Evolutionary conservation across 2,329 filamentous ascomycete genomes (phyloP).

Genomic region (Cyanodermella asteris): DNA sequence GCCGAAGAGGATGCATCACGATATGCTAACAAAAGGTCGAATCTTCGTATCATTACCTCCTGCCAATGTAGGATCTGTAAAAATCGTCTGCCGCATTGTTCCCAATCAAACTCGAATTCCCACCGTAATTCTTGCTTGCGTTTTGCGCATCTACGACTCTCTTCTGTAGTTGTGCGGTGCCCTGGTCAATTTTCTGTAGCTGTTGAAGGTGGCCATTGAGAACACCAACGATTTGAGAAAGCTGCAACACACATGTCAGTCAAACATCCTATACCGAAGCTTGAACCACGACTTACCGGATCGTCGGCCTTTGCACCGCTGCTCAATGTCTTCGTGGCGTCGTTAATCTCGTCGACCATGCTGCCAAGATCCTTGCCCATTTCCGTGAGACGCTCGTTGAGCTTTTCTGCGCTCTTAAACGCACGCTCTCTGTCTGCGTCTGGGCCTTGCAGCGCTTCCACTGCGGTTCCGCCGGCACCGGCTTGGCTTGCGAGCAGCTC

Average conservation of each 20-base stretch:
- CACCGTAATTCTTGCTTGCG: constrained; percentile 36
- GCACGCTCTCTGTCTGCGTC: constrained; percentile 92
- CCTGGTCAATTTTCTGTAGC: constrained; percentile 80
- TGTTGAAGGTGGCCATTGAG: constrained; percentile 84
- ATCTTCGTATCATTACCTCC: constrained; percentile 29
- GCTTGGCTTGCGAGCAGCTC: constrained; percentile 64
- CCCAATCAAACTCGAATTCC: constrained; percentile 25
- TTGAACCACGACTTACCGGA: constrained; percentile 39
- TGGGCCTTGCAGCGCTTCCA: constrained; percentile 61
- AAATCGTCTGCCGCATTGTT: constrained; percentile 67
- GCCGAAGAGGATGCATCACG: no score
- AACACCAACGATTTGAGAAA: constrained; percentile 87
- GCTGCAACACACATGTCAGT: constrained; percentile 23
- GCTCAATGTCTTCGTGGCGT: constrained; percentile 68
- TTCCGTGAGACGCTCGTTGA: constrained; percentile 74
- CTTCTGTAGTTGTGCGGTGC: constrained; percentile 55
- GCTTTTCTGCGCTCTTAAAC: constrained; percentile 81
- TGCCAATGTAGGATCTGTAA: constrained; percentile 67
- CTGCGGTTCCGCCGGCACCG: constrained; percentile 48
- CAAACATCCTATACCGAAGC: constrained; percentile 3
- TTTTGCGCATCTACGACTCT: constrained; percentile 72
- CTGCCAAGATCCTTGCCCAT: constrained; percentile 81
- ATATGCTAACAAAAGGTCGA: no score
- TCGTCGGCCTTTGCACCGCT: constrained; percentile 78
- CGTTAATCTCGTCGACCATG: constrained; percentile 98